Evolutionary conservation across 306 rosid species (phyloP), one percentile per base, ranked within the genome.

Genomic region (Castanospermum australe): DNA sequence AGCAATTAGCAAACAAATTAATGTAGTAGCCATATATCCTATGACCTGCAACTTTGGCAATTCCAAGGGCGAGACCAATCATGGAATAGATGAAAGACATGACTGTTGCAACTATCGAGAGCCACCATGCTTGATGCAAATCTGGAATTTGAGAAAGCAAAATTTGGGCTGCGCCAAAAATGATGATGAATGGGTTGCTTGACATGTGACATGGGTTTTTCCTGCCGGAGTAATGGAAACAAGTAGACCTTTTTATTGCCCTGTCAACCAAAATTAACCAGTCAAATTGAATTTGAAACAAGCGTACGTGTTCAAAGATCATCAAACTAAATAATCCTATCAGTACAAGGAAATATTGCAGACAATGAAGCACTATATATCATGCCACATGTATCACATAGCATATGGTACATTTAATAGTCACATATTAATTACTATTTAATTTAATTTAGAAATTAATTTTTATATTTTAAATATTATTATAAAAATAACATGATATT

Each of bases 101-200:
- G 54, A 89, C 20, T 42, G 93, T 77, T 38, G 93, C 93, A 48
- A 87, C 62, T 0, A 54, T 81, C 1, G 93, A 89, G 59, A 89
- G 93, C 93, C 91, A 89, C 93, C 89, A 85, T 5, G 64, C 83
- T 48, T 87, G 60, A 76, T 83, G 71, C 66, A 89, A 87, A 79
- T 89, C 82, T 30, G 85, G 91, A 61, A 89, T 89, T 69, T 85
- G 93, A 51, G 91, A 87, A 9, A 85, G 59, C 25, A 89, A 1
- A 21, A 87, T 81, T 65, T 89, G 79, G n/a, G 60, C 47, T n/a
- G 52, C 56, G 2, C 93, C 93, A 81, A 89, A 89, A 25, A 52
- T 0, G 12, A 89, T 59, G 83, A 89, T 87, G 45, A 62, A 89
- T 57, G 81, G 86, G 50, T 76, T 81, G 81, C 84, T 79, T 50